Percentiles rank a stretch among this genome's conserved stretches.
Evolutionary conservation across 2,329 filamentous ascomycete genomes (phyloP).

Genomic region (Keithomyces neogunnii): DNA sequence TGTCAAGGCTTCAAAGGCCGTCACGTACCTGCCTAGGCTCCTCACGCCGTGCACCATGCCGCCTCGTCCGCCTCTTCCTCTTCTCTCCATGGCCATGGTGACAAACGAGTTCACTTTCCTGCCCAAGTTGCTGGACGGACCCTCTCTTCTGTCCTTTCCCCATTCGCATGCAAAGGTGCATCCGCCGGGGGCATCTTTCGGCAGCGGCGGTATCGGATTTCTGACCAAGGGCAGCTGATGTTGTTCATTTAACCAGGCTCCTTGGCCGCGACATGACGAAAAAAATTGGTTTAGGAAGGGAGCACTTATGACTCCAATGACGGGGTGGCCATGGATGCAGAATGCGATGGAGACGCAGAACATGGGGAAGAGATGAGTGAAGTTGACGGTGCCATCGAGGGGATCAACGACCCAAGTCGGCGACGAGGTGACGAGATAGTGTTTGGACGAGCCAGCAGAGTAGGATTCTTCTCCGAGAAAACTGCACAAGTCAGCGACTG

Average conservation of each 20-base stretch:
- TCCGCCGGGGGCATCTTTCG: conserved; percentile 53
- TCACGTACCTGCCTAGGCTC: conserved; percentile 48
- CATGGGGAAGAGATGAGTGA: conserved; percentile 72
- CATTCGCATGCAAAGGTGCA: conserved; percentile 72
- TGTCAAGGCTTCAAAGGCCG: not conserved
- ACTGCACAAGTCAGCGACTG: conserved; percentile 16
- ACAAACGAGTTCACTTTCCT: conserved; percentile 68
- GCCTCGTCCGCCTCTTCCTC: conserved; percentile 54
- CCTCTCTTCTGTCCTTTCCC: conserved; percentile 68
- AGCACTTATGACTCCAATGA: conserved; percentile 65
- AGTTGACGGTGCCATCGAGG: conserved; percentile 73
- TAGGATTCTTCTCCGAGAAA: conserved; percentile 75
- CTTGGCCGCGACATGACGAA: conserved; percentile 55
- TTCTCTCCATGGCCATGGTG: conserved; percentile 63
- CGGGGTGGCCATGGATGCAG: conserved; percentile 47
- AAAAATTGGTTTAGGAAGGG: conserved; percentile 64
- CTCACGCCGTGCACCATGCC: conserved; percentile 74
- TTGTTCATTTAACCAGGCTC: conserved; percentile 61
- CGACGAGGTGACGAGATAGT: conserved; percentile 54
- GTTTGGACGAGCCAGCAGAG: conserved; percentile 53
- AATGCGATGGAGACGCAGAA: conserved; percentile 74
- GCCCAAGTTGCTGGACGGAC: conserved; percentile 56
- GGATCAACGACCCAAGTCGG: conserved; percentile 75
- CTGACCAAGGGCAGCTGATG: conserved; percentile 54
- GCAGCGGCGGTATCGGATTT: conserved; percentile 55